Evolutionary conservation across 495 filamentous ascomycete species (phyloP), one percentile per base, ranked within the genome.

Genomic region (Parmelia sp.): DNA sequence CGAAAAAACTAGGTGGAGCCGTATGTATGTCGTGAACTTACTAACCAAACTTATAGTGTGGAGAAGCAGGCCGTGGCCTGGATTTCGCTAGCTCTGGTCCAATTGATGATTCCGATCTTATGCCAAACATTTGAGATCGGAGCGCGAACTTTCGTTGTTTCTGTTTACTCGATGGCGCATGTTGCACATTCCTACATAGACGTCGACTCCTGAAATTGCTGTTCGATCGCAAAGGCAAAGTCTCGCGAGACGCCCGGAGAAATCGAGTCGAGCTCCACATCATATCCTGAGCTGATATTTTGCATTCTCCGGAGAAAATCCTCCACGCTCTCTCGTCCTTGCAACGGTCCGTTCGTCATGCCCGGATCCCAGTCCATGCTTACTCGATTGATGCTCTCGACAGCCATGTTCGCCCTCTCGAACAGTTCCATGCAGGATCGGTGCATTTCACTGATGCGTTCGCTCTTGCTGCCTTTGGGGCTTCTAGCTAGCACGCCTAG

Each of bases 351-450:
- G 15, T 7, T 44, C 40, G 21, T 10, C 23, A 23, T 11, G 11
- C 4, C 9, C 21, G n/a, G 21, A 47, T 47, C 44, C 44, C 44
- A 47, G 21, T 47, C 21, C 15, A 23, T 47, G n/a, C 23, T 23
- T 47, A n/a, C 44, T 10, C n/a, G 9, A 23, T 11, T 47, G n/a
- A n/a, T 23, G n/a, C 44, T 47, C 44, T 47, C 44, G 21, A 47
- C 44, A 47, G 44, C 44, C 21, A n/a, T 23, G 21, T 47, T 47
- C 44, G 44, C 44, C 21, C 44, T 47, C 44, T 47, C 44, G 44
- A 47, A 47, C 44, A 47, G n/a, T 23, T 47, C 44, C 44, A 23
- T 47, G 44, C 44, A 47, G 44, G 44, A 47, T 47, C n/a, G 44
- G 8, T 47, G 44, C 44, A 47, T 47, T 47, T 9, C 44, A n/a